Conservation (phyloP, 331 rosid species). For the Dryas integrifolia region DNA sequence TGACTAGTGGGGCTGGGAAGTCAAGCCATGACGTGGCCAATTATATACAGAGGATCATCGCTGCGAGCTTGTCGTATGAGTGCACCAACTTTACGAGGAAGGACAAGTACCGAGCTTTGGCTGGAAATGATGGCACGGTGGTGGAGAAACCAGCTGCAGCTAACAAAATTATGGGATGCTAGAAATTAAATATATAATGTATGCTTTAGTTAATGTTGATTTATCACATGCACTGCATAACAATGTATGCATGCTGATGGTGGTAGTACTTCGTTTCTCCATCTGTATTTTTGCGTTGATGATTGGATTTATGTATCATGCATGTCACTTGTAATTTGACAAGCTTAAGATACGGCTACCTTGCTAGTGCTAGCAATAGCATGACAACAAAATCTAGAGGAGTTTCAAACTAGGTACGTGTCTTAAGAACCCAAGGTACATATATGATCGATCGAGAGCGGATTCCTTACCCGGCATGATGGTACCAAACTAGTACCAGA, state of each 20-base stretch:
- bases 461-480: too few species aligned
- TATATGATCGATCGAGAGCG: too few species aligned
- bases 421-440: too few species aligned
- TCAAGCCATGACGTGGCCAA: constrained; percentile 30
- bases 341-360: too few species aligned
- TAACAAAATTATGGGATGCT: constrained; percentile 21
- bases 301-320: background rate
- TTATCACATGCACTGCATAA: background rate
- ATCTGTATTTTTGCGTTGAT: background rate
- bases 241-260: background rate
- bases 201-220: background rate
- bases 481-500: too few species aligned
- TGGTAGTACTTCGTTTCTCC: background rate
- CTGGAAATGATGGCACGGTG: constrained; percentile 25
- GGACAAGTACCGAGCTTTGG: constrained; percentile 30
- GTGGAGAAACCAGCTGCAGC: constrained; percentile 8
- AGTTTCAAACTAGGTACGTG: too few species aligned
- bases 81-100: constrained; percentile 31
- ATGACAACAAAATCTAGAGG: too few species aligned
- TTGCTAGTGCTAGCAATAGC: too few species aligned
- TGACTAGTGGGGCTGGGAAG: constrained; percentile 24
- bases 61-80: constrained; percentile 27
- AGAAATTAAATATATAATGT: background rate
- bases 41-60: constrained; percentile 26
- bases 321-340: too few species aligned